Percentiles rank a stretch among this genome's conserved stretches.
Conservation (phyloP, 352 stramenopile species). For the Globisporangium nodosum region DNA sequence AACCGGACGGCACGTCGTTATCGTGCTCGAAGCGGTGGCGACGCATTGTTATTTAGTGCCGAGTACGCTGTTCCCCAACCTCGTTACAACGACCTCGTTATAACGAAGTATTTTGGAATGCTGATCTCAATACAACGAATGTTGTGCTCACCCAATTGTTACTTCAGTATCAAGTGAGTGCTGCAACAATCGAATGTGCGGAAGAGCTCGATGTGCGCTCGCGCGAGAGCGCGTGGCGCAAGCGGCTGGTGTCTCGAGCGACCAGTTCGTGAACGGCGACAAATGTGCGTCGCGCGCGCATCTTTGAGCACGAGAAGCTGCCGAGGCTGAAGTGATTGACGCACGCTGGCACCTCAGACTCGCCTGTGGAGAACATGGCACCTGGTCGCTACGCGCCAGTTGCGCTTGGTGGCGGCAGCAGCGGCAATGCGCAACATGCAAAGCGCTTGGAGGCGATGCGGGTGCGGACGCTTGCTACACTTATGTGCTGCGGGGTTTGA, state of each 20-base stretch:
- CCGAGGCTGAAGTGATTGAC: neutral
- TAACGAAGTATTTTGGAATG: too few species aligned
- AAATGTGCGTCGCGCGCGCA: slow-evolving; percentile 46
- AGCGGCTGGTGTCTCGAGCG: slow-evolving; percentile 32
- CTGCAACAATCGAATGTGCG: slow-evolving; percentile 45
- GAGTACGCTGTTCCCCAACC: too few species aligned
- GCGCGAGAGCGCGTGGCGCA: slow-evolving; percentile 41
- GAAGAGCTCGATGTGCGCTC: slow-evolving; percentile 57
- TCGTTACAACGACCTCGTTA: too few species aligned
- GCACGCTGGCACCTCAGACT: slow-evolving; percentile 25
- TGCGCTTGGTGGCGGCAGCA: slow-evolving; percentile 2
- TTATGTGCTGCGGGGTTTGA: neutral
- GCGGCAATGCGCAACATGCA: slow-evolving; percentile 10
- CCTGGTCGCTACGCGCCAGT: slow-evolving; percentile 62
- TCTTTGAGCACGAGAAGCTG: neutral
- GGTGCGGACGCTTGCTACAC: slow-evolving; percentile 20
- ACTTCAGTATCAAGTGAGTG: neutral
- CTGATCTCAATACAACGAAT: too few species aligned
- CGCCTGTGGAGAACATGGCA: slow-evolving; percentile 74
- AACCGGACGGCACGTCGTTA: slow-evolving; percentile 10
- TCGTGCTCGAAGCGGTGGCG: neutral
- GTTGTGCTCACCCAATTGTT: too few species aligned
- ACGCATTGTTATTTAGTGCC: neutral
- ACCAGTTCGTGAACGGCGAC: slow-evolving; percentile 60
- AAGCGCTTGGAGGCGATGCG: slow-evolving; percentile 58